Evolutionary conservation across 208 protist genomes (phyloP), one percentile per base, ranked within the genome.

Genomic region (Leishmania mexicana): DNA sequence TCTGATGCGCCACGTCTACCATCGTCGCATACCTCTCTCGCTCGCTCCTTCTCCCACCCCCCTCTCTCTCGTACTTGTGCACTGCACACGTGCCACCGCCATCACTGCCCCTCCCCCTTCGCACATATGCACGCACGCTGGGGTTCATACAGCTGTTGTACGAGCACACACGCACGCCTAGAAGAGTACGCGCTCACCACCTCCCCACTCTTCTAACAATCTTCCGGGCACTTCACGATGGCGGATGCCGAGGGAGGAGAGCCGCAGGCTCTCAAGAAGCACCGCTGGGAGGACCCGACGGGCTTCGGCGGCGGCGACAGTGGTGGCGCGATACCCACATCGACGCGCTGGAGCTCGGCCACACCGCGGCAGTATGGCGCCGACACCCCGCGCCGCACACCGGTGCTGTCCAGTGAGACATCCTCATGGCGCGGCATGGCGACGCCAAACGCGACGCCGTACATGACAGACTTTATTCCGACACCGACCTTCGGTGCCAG

Each of bases 391-490:
- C 89, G 90, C 53, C 76, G 89, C 7, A 83, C 82, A 28, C 84
- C 85, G 19, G 83, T 78, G 24, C 70, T 86, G 51, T 81, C 77
- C 1, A 78, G 81, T 17, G 88, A 95, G 81, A 49, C 80, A 31
- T 91, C 89, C 60, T 83, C 92, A 3, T 97, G 94, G 93, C 84
- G 92, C 6, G 92, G 94, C 38, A 89, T 95, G 83, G 75, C 91
- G 21, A 96, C 94, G 1, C 92, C 91, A 13, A 94, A 79, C 54
- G 81, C 89, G 1, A 93, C 89, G 24, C 85, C 81, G 17, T 93
- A 93, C 82, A 81, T 86, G 53, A 85, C 83, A 28, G 88, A 89
- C 54, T 79, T 78, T 28, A 91, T 96, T 38, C 79, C 77, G 47
- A 97, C 94, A 2, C 94, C 94, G 0, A 71, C 83, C 65, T 87